Evolutionary conservation across 345 rosid genomes (phyloP).

Genomic region (Acer saccharum): DNA sequence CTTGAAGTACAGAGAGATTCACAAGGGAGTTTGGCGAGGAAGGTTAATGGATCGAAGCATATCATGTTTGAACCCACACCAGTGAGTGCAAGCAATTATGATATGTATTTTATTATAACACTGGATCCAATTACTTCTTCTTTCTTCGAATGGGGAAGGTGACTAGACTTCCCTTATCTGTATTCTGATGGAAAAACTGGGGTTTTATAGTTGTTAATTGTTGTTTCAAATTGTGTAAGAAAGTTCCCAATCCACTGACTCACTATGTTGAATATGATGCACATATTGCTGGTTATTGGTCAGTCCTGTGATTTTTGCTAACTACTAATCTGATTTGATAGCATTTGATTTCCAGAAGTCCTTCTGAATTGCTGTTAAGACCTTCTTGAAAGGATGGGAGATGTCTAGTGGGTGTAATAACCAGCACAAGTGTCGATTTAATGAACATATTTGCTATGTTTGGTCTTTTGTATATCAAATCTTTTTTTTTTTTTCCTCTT

Average conservation of each 20-base stretch:
- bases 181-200: constrained; percentile 31
- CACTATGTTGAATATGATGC: constrained; percentile 18
- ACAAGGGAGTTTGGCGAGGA: constrained; percentile 98
- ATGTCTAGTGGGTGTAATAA: not conserved
- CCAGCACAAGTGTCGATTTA: not conserved
- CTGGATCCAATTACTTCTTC: constrained; percentile 31
- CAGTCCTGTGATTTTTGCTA: not conserved
- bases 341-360: constrained; percentile 1
- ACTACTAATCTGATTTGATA: not conserved
- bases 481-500: no score
- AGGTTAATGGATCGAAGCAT: constrained; percentile 50
- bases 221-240: constrained; percentile 48
- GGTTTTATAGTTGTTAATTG: constrained; percentile 31
- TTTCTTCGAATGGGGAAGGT: constrained; percentile 33
- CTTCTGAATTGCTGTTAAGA: constrained; percentile 1
- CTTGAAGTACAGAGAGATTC: constrained; percentile 95
- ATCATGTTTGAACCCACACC: constrained; percentile 19
- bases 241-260: constrained; percentile 24
- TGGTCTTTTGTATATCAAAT: not conserved
- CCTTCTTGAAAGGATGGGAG: constrained; percentile 9
- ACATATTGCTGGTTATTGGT: not conserved
- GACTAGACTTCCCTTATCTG: constrained; percentile 35
- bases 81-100: constrained; percentile 34
- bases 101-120: constrained; percentile 44
- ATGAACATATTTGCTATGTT: not conserved